These are phyloP conservation scores for Exophiala xenobiotica DNA, from an alignment of 2,329 filamentous ascomycete species.

Conservation along the genomic window DNA sequence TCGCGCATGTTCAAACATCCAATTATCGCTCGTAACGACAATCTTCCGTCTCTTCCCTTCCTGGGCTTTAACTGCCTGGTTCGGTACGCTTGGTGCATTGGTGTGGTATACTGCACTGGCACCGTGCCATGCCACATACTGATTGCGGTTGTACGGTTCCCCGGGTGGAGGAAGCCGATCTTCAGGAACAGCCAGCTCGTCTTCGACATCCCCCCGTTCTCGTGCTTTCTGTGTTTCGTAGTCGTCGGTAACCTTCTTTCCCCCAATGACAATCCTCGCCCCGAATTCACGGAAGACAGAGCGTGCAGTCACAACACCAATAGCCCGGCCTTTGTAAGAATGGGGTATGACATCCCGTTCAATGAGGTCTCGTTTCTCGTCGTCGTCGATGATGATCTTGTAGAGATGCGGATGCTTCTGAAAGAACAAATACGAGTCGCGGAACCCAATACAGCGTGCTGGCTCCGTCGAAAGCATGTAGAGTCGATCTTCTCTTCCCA, in stretches of 20 bases:
- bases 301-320: conserved; percentile 92
- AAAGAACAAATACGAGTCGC: conserved; percentile 98
- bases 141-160: conserved; percentile 96
- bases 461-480: conserved; percentile 99
- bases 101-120: conserved; percentile 95
- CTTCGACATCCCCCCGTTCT: conserved; percentile 77
- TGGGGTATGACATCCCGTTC: conserved; percentile 93
- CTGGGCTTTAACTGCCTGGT: conserved; percentile 68
- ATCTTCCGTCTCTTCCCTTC: conserved; percentile 82
- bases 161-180: conserved; percentile 73
- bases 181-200: conserved; percentile 86
- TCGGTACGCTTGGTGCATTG: conserved; percentile 71
- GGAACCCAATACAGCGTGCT: conserved; percentile 91
- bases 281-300: conserved; percentile 98
- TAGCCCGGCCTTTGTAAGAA: conserved; percentile 96
- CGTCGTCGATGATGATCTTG: conserved; percentile 97
- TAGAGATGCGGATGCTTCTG: conserved; percentile 94
- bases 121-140: conserved; percentile 98
- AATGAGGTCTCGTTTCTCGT: conserved; percentile 96
- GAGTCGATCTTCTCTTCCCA: conserved; percentile 75
- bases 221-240: conserved; percentile 77
- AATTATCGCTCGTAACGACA: conserved; percentile 88
- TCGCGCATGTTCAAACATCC: conserved; percentile 92
- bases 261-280: conserved; percentile 88
- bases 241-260: conserved; percentile 81